Conservation (phyloP, 2,329 filamentous ascomycete species). For the Claviceps sp. region DNA sequence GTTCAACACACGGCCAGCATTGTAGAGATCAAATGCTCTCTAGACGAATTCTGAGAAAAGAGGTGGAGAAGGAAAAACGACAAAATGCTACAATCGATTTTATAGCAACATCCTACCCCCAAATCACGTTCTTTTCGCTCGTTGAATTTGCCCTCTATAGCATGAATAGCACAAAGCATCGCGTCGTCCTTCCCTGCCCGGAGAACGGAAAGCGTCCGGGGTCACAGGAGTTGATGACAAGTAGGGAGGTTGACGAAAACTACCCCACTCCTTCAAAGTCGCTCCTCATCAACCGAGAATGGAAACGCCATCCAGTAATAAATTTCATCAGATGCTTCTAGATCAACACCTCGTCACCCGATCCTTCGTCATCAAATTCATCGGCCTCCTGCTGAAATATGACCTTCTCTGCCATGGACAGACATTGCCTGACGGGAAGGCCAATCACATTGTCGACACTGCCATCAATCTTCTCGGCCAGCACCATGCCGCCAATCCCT, state of each 20-base stretch:
- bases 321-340: background rate
- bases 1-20: too few relatives aligned
- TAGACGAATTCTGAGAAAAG: too few relatives aligned
- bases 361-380: conserved; percentile 35
- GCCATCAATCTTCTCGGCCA: conserved; percentile 83
- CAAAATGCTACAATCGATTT: background rate
- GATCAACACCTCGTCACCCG: conserved; percentile 21
- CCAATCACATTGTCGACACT: conserved; percentile 91
- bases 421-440: conserved; percentile 62
- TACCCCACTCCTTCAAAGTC: background rate
- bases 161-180: background rate
- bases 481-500: conserved; percentile 69
- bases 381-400: conserved; percentile 60
- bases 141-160: background rate
- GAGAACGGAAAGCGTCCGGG: background rate
- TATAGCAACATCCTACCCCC: background rate
- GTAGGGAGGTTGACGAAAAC: background rate
- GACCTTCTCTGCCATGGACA: conserved; percentile 81
- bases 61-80: too few relatives aligned
- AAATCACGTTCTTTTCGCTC: background rate
- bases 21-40: too few relatives aligned
- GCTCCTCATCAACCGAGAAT: background rate
- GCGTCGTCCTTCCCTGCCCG: background rate
- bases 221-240: background rate
- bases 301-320: background rate